Conservation (phyloP, 352 stramenopile genomes). For the Globisporangium acanthophoron region DNA sequence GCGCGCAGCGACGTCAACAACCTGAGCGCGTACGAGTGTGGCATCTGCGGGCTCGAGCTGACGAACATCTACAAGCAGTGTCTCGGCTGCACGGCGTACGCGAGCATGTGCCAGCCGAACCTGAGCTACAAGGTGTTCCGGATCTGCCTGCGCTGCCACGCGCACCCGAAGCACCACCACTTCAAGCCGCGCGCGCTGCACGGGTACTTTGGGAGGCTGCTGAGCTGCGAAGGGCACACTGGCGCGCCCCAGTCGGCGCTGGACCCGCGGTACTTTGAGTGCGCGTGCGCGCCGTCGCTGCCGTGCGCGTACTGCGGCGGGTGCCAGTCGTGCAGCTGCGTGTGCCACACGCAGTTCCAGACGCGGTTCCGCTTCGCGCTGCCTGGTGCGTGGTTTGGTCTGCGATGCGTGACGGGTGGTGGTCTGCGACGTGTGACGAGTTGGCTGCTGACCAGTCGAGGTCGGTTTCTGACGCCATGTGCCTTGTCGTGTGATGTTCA, state of each 20-base stretch:
- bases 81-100: constrained; percentile 68
- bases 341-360: constrained; percentile 86
- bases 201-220: constrained; percentile 58
- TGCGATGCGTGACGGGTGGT: not conserved
- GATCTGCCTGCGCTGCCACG: constrained; percentile 66
- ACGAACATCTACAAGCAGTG: constrained; percentile 86
- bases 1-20: constrained; percentile 13
- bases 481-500: not conserved
- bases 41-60: constrained; percentile 69
- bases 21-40: constrained; percentile 48
- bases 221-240: constrained; percentile 74
- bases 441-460: not conserved
- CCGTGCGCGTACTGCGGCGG: constrained; percentile 64
- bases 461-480: constrained; percentile 10
- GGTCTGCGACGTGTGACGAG: not conserved
- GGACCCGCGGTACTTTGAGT: constrained; percentile 71
- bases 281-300: constrained; percentile 50
- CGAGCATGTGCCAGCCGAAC: constrained; percentile 47
- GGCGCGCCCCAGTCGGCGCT: constrained; percentile 62
- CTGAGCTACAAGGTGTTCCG: constrained; percentile 62
- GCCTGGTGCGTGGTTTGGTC: constrained; percentile 38
- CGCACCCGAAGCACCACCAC: constrained; percentile 65
- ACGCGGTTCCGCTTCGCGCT: constrained; percentile 74
- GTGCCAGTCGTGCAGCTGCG: constrained; percentile 75
- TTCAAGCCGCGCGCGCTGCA: constrained; percentile 60